These are phyloP conservation scores for Saksenaea vasiformis DNA, from an alignment of 371 early-diverging fungal species.

Conservation along the genomic window DNA sequence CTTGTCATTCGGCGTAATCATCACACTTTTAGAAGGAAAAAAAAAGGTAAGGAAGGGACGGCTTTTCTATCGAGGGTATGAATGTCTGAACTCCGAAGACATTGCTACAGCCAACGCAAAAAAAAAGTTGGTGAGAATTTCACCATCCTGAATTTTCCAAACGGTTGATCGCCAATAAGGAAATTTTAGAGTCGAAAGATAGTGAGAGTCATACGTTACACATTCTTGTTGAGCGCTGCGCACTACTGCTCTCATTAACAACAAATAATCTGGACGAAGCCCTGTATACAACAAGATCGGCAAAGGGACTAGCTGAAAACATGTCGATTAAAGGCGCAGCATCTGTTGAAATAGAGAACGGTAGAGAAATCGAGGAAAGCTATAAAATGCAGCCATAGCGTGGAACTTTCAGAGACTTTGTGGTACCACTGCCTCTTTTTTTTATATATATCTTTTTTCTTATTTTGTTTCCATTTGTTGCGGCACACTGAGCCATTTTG, in stretches of 20 bases:
- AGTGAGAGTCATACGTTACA: not conserved
- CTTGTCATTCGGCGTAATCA: not conserved
- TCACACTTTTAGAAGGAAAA: slow-evolving; percentile 3
- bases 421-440: not conserved
- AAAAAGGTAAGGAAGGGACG: not conserved
- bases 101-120: not conserved
- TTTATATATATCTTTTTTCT: not conserved
- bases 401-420: not conserved
- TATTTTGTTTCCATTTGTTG: not conserved
- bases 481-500: not conserved
- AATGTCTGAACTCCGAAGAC: not conserved
- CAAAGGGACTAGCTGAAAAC: no score
- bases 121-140: not conserved
- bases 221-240: not conserved
- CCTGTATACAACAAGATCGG: not conserved
- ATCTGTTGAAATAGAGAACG: not conserved
- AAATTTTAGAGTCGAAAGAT: not conserved
- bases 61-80: not conserved
- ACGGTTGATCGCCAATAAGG: not conserved
- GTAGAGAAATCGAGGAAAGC: not conserved
- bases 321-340: not conserved
- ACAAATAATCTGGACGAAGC: not conserved
- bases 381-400: not conserved
- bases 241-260: not conserved
- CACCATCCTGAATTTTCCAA: not conserved